Base-by-base conservation (phyloP, 306 rosid genomes). In the Cucurbita argyrosperma region DNA sequence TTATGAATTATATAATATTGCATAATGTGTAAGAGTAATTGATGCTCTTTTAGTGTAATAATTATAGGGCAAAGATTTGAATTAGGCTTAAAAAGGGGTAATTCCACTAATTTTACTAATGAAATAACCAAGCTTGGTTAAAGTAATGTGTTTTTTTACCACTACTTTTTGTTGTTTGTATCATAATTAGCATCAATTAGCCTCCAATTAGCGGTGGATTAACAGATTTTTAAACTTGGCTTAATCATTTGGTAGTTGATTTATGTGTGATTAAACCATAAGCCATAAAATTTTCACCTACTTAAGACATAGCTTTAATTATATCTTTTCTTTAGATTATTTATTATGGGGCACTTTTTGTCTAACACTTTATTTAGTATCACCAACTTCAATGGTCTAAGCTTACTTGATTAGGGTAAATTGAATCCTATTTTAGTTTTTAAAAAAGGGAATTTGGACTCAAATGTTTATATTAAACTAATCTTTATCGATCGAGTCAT, bases 161-260 rank as follows among this genome's bases (percentile, higher is more conserved):
- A 66, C 39, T 10, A 66, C 53, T 43, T 45, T 64, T 21, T 68
- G 43, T 19, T 46, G 56, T 69, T 68, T 21, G 42, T 7, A 69
- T 69, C 74, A 69, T 69, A 69, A 47, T 47, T 65, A 68, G 13
- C 47, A 47, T 47, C 74, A 47, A 68, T 68, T 69, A 69, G 51
- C 23, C 56, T 69, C 14, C 43, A 69, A 23, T 69, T 47, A 69
- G 74, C 11, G 53, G 74, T 12, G 58, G 23, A 69, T 69, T 69
- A 26, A 69, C 9, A 26, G 6, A 26, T 69, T 26, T 47, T 49
- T 16, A 49, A 69, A 21, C 19, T 49, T n/a, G n/a, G 52, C 18
- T 49, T 69, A 69, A 69, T 69, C 58, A 69, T 69, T 69, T 26
- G 45, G 57, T 26, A 30, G 74, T 69, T 69, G 74, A 69, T 69